Evolutionary conservation across 2,329 filamentous ascomycete genomes (phyloP), one percentile per base, ranked within the genome.

Genomic region (Mycocentrospora acerina): DNA sequence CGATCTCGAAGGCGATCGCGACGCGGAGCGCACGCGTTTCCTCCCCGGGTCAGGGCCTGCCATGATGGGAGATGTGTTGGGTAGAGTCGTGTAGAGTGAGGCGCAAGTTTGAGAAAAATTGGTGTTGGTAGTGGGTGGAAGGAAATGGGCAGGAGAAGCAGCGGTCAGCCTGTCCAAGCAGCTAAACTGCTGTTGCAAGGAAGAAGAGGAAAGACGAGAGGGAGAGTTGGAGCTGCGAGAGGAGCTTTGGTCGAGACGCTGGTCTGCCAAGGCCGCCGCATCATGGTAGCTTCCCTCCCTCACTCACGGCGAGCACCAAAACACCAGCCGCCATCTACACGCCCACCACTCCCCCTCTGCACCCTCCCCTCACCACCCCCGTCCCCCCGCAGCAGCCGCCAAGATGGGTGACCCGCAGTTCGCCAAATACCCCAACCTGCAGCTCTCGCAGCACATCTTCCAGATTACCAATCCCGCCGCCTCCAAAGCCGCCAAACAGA

Each of bases 361-460:
- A 44, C 32, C 29, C 28, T 29, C 34, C 42, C 35, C 37, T 29
- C 37, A 26, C 41, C 32, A 30, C 31, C 25, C 33, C 29, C 18
- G 19, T 26, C 13, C 34, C 26, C 28, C 15, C 33, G 13, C 31
- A 8, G 9, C 34, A 24, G 19, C 17, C 26, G 14, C 35, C 55
- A 70, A 45, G 64, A 80, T 73, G 75, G 90, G 87, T 64, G 88
- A 93, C 72, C 86, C 86, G 55, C 88, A 90, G 70, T 90, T 90
- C 73, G 84, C 86, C 60, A 88, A 88, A 71, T 91, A 86, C 75
- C 88, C 88, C 46, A 77, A 89, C 70, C 81, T 93, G 66, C 80
- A 86, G 56, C 79, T 94, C 60, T 81, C 86, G 48, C 88, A 93
- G 75, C 83, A 90, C 67, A 87, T 93, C 71, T 93, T 93, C 75